Evolutionary conservation across 495 filamentous ascomycete genomes (phyloP).

Genomic region (Chaetomium cochliodes): DNA sequence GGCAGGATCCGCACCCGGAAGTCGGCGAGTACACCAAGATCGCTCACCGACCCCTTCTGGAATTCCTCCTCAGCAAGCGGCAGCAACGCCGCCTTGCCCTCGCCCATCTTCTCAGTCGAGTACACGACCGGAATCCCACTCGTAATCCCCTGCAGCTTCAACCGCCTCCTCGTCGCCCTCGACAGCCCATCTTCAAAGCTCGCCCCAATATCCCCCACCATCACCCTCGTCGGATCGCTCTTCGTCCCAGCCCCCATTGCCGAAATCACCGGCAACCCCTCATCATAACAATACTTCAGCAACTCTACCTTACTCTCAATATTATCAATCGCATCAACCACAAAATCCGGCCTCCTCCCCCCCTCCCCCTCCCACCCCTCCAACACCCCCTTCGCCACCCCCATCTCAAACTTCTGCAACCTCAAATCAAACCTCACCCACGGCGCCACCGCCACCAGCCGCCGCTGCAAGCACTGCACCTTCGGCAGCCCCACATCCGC

Average conservation of each 20-base stretch:
- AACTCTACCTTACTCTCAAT: conserved; percentile 94
- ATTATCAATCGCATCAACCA: conserved; percentile 98
- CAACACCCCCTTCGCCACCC: conserved; percentile 53
- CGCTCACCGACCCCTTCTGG: conserved; percentile 79
- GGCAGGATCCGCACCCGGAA: conserved; percentile 93
- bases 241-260: conserved; percentile 99
- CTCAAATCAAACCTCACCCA: conserved; percentile 89
- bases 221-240: conserved; percentile 88
- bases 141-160: conserved; percentile 77
- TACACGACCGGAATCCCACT: conserved; percentile 88
- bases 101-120: conserved; percentile 86
- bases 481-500: conserved; percentile 95
- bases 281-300: conserved; percentile 79
- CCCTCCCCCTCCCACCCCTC: conserved; percentile 58
- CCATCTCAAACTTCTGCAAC: conserved; percentile 76
- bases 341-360: conserved; percentile 70
- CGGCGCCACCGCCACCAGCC: conserved; percentile 80
- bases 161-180: conserved; percentile 71
- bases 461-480: conserved; percentile 73
- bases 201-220: conserved; percentile 86
- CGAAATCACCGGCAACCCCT: conserved; percentile 76
- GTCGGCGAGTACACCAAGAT: conserved; percentile 83
- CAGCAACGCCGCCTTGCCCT: conserved; percentile 85
- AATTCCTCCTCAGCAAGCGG: conserved; percentile 89
- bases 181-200: conserved; percentile 90